phyloP scores from a whole-genome alignment of 257 asterid species.

The Jaltomata sinuosa region DNA sequence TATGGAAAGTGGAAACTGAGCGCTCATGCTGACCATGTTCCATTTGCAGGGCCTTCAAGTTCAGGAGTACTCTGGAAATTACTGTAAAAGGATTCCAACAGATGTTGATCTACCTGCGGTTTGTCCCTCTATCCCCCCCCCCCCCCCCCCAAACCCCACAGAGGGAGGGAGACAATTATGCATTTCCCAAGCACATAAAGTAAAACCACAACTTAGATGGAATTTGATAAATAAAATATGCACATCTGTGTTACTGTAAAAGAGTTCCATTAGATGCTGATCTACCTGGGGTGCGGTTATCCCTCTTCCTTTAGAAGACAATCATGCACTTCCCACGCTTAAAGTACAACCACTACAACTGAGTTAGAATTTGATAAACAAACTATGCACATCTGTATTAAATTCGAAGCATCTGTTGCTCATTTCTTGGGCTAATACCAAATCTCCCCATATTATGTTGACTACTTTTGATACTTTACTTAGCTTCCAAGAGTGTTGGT shows the following conservation, averaged over 20 bases:
- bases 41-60: slow-evolving; percentile 87
- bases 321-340: neutral
- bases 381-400: neutral
- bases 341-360: neutral
- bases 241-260: slow-evolving; percentile 46
- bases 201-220: neutral
- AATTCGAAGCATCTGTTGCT: neutral
- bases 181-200: neutral
- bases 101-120: slow-evolving; percentile 98
- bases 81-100: slow-evolving; percentile 94
- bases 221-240: neutral
- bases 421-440: neutral
- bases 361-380: neutral
- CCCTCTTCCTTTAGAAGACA: slow-evolving; percentile 7
- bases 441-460: neutral
- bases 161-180: neutral
- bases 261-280: slow-evolving; percentile 95
- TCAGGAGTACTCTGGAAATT: slow-evolving; percentile 90
- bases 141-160: slow-evolving; percentile 1
- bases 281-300: slow-evolving; percentile 82
- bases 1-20: neutral
- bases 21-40: neutral
- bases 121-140: slow-evolving; percentile 30
- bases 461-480: neutral
- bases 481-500: neutral